Percentiles rank a stretch among this genome's conserved stretches.
These are phyloP conservation scores for Mycena amicta DNA, from an alignment of 768 basidiomycete genomes.

Conservation along the genomic window DNA sequence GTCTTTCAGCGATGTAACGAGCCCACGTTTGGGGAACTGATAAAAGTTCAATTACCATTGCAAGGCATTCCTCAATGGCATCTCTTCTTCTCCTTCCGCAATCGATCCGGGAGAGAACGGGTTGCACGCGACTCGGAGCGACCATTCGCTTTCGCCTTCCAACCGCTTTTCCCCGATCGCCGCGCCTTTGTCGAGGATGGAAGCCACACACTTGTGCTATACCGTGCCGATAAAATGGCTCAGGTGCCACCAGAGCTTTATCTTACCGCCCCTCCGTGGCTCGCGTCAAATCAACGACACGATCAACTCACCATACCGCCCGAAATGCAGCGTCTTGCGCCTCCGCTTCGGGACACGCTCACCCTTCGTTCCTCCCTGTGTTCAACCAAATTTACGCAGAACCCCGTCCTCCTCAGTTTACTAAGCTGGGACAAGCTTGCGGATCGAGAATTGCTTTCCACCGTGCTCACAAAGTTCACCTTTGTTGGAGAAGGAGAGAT, in stretches of 20 bases:
- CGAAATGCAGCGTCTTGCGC: constrained; percentile 65
- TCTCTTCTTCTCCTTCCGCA: constrained; percentile 91
- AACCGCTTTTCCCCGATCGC: constrained; percentile 80
- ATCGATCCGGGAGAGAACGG: constrained; percentile 60
- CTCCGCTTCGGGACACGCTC: constrained; percentile 75
- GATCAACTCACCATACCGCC: constrained; percentile 62
- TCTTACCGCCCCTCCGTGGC: constrained; percentile 65
- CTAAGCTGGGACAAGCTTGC: constrained; percentile 78
- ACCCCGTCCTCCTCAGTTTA: constrained; percentile 77
- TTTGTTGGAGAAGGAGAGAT: constrained; percentile 96
- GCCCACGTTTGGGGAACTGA: constrained; percentile 91
- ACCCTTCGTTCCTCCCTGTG: constrained; percentile 87
- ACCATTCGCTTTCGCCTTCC: constrained; percentile 91
- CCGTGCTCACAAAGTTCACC: constrained; percentile 80
- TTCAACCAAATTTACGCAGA: constrained; percentile 92
- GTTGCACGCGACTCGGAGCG: constrained; percentile 53
- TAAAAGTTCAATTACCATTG: constrained; percentile 80
- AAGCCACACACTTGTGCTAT: constrained; percentile 81
- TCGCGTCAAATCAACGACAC: constrained; percentile 54
- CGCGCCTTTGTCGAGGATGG: constrained; percentile 88
- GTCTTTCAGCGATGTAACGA: constrained; percentile 87
- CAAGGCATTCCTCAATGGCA: constrained; percentile 79
- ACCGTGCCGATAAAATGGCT: constrained; percentile 72
- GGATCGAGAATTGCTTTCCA: constrained; percentile 66
- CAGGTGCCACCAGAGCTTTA: constrained; percentile 72